Base-by-base conservation (phyloP, 2,329 filamentous ascomycete species). In the Scolecobasidium constrictum region DNA sequence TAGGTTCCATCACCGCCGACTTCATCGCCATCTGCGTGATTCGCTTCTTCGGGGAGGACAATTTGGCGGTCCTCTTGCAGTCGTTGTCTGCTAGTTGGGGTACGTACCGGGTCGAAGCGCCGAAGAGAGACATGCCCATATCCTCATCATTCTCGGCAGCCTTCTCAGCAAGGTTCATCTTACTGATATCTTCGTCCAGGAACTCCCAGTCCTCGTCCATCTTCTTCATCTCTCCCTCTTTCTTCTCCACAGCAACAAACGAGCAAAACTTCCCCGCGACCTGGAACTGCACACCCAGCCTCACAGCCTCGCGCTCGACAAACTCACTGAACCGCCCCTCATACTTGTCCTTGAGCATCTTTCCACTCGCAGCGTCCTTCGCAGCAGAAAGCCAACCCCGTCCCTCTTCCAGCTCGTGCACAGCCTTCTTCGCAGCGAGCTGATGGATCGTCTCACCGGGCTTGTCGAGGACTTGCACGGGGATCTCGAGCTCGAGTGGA, bases 181-280 rank as follows among this genome's bases (percentile, higher is more conserved):
- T 13, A 6, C 19, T 17, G 4, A 19, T 21, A 46, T 43, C 44
- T 47, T 44, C 12, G 39, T 42, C 37, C 7, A 35, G 33, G 11
- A 13, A 38, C 7, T 34, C 42, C 23, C 18, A 37, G 11, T 52
- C 28, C 20, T 47, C 34, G 9, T 38, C 23, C 11, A 5, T 6
- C 26, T 11, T 26, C 34, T n/a, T 16, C 16, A 22, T 46, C 20
- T 15, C 35, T 45, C 40, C n/a, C 21, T 42, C 3, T 15, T 65
- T 58, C 6, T 67, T 62, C 47, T 79, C 67, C 2, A 83, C 67
- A 2, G 83, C 83, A 3, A 86, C 75, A 48, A 86, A 87, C 0
- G 80, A 83, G 52, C 77, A 83, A 72, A 77, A 83, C 53, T 79
- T 82, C 1, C 79, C 75, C 2, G 70, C 74, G 6, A 86, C 72